Percentiles rank a stretch among this genome's conserved stretches.
phyloP scores from a whole-genome alignment of 2,329 filamentous ascomycete species.

The Ambrosiella xylebori region DNA sequence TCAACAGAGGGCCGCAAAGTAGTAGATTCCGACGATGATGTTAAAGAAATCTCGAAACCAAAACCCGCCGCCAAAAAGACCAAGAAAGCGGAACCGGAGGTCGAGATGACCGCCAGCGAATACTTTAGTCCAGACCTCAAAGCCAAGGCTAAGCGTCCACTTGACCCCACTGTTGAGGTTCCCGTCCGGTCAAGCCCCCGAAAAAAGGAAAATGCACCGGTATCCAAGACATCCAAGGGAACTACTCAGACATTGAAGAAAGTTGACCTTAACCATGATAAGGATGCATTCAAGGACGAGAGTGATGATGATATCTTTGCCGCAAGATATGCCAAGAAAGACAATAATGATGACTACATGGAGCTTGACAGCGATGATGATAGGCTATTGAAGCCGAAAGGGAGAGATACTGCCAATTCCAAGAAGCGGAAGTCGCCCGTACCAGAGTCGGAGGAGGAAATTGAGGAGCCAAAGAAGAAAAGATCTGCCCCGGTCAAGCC shows the following conservation, averaged over 20 bases:
- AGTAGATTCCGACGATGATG: constrained; percentile 60
- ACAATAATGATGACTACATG: constrained; percentile 52
- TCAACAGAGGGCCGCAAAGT: constrained; percentile 44
- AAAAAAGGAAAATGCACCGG: constrained; percentile 24
- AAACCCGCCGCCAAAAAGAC: constrained; percentile 33
- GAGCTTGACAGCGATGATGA: constrained; percentile 54
- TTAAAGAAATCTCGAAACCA: constrained; percentile 30
- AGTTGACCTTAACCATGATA: constrained; percentile 23
- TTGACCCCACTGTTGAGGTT: constrained; percentile 24
- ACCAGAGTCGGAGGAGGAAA: constrained; percentile 35
- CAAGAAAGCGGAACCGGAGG: constrained; percentile 30
- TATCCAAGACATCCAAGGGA: constrained; percentile 2
- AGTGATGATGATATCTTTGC: constrained; percentile 73
- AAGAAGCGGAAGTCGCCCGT: constrained; percentile 44
- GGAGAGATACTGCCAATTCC: constrained; percentile 19
- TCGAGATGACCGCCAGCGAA: constrained; percentile 36
- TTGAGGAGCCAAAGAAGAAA: constrained; percentile 46
- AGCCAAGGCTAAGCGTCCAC: constrained; percentile 21
- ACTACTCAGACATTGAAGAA: constrained; percentile 1
- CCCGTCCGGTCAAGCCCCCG: constrained; percentile 37
- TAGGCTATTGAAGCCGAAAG: constrained; percentile 21
- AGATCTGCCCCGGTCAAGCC: constrained; percentile 40
- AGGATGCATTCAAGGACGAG: constrained; percentile 46
- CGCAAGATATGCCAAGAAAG: constrained; percentile 47
- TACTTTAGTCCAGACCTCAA: constrained; percentile 29